Evolutionary conservation across 2,329 filamentous ascomycete species (phyloP), one percentile per base, ranked within the genome.

Genomic region (Ampelomyces quisqualis): DNA sequence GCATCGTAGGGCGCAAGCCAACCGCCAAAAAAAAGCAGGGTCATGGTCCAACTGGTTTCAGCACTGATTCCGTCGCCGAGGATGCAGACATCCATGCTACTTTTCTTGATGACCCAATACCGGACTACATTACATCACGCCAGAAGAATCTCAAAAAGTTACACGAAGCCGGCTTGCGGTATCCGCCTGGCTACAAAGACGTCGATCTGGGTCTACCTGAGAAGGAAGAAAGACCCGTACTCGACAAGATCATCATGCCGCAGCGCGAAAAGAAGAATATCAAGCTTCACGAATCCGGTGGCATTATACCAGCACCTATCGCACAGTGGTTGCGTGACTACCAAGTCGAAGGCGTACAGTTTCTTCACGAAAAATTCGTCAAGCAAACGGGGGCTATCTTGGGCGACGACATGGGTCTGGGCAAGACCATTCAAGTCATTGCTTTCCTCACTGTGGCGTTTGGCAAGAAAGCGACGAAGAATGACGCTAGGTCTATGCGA

Each of bases 351-450:
- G 93, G 93, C 4, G 88, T 86, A 10, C 77, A 80, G 21, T 97
- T 96, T 58, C 75, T 98, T 6, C 90, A 97, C 63, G 80, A 88
- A 45, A 78, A 88, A 15, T 97, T 97, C 62, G 85, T 96, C 3
- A 91, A 88, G 52, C 93, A 98, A 60, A 85, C 85, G 55, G 93
- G 93, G 1, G 89, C 87, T 2, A 87, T 98, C 15, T 76, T 98
- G 0, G 90, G 91, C 3, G 93, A 98, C 62, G 93, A 98, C 60
- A 98, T 98, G 93, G 93, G 93, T 14, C 70, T 98, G 21, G 93
- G 93, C 1, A 98, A 98, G 69, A 98, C 93, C 0, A 88, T 98
- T 2, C 93, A 98, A 67, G 88, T 98, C 18, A 93, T 90, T 42
- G 87, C 90, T 0, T 97, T 98, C 52, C 73, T 98, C 15, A 88